Percentiles rank a stretch among this genome's conserved stretches.
Evolutionary conservation across 345 rosid species (phyloP).

Genomic region (Moringa oleifera): DNA sequence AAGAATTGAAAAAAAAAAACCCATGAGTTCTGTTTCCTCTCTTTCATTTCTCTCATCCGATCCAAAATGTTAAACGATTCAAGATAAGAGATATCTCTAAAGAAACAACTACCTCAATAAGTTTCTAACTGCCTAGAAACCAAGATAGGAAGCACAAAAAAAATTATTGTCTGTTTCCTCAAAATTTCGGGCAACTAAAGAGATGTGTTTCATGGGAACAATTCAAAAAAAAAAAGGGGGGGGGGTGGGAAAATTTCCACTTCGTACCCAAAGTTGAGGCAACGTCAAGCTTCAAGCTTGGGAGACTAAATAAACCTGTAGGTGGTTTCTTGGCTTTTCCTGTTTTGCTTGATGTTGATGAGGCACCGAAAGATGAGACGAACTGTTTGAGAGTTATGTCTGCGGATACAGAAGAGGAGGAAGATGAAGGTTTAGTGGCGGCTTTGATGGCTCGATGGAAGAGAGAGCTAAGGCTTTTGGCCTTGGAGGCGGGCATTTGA

Average conservation of each 20-base stretch:
- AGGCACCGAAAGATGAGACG: constrained; percentile 10
- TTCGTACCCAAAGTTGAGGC: constrained; percentile 21
- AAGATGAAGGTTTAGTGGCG: constrained; percentile 4
- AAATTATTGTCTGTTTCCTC: background rate
- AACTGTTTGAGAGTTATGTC: constrained; percentile 10
- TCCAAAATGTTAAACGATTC: no score
- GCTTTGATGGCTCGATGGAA: constrained; percentile 15
- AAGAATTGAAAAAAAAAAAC: no score
- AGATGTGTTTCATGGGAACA: background rate
- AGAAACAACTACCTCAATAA: background rate
- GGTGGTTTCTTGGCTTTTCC: constrained; percentile 4
- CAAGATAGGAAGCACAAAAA: no score
- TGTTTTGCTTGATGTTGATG: constrained; percentile 1
- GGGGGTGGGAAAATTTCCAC: background rate
- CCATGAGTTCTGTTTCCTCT: no score
- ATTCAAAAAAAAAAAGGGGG: background rate
- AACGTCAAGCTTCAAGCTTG: constrained; percentile 7
- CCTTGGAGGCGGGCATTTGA: constrained; percentile 27
- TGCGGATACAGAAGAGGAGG: background rate
- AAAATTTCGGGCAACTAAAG: constrained; percentile 4
- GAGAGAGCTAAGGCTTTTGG: constrained; percentile 20
- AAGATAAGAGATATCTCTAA: background rate
- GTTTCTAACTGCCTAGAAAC: background rate
- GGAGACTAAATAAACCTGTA: background rate
- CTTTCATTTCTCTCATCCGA: no score